phyloP scores from a whole-genome alignment of 129 eudicot species.

The Gnaphalium uliginosum region DNA sequence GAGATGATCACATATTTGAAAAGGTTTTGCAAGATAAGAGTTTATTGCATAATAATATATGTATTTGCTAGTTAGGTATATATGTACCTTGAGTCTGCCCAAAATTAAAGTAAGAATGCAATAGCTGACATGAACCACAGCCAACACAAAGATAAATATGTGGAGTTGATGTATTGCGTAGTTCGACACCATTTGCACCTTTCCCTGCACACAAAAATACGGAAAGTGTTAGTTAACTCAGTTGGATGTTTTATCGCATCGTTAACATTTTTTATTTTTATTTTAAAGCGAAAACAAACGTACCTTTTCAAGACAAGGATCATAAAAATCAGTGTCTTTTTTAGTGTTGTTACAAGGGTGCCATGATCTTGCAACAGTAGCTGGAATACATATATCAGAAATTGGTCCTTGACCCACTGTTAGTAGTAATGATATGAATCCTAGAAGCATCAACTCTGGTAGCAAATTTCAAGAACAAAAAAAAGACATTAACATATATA shows the following conservation, averaged over 20 bases:
- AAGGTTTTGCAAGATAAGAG: too few species aligned
- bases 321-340: slow-evolving; percentile 23
- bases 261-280: background rate
- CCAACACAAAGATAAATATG: slow-evolving; percentile 69
- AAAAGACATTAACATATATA: background rate
- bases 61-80: too few species aligned
- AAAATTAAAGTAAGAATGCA: slow-evolving; percentile 54
- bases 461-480: background rate
- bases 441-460: slow-evolving; percentile 67
- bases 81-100: slow-evolving; percentile 60
- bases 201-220: slow-evolving; percentile 41
- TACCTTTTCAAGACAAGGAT: slow-evolving; percentile 45
- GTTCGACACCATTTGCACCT: slow-evolving; percentile 58
- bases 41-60: too few species aligned
- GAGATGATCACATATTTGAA: too few species aligned
- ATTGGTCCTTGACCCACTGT: slow-evolving; percentile 46
- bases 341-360: slow-evolving; percentile 45
- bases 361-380: slow-evolving; percentile 56
- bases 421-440: slow-evolving; percentile 68
- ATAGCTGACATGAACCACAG: slow-evolving; percentile 57
- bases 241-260: background rate
- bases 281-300: too few species aligned
- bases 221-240: background rate
- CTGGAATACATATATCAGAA: slow-evolving; percentile 55
- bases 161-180: slow-evolving; percentile 80